phyloP scores from a whole-genome alignment of 805 yeast species.

The Pichia kluyveri region DNA sequence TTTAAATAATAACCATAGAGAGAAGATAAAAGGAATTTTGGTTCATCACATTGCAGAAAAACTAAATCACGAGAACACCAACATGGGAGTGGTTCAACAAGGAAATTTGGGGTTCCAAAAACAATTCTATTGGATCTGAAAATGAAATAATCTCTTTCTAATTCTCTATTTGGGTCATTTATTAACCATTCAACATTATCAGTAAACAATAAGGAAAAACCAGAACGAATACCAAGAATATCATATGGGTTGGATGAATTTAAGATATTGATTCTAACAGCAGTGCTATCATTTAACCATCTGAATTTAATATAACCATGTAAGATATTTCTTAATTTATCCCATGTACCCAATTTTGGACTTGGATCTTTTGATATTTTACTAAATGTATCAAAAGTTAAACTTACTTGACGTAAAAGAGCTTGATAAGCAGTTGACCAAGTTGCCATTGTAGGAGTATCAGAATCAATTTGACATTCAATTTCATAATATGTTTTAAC shows the following conservation, averaged over 20 bases:
- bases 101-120: slow-evolving; percentile 71
- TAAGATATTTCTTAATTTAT: slow-evolving; percentile 63
- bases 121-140: slow-evolving; percentile 53
- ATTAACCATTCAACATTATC: slow-evolving; percentile 50
- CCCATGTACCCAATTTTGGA: slow-evolving; percentile 85
- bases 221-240: slow-evolving; percentile 58
- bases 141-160: slow-evolving; percentile 54
- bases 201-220: slow-evolving; percentile 67
- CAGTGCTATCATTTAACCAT: slow-evolving; percentile 38
- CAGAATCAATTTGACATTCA: slow-evolving; percentile 44
- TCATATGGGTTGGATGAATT: slow-evolving; percentile 77
- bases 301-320: slow-evolving; percentile 56
- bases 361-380: slow-evolving; percentile 90
- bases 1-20: slow-evolving; percentile 19
- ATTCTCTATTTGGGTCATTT: slow-evolving; percentile 50
- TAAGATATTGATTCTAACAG: slow-evolving; percentile 52
- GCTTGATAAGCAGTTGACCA: slow-evolving; percentile 87
- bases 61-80: slow-evolving; percentile 50
- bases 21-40: slow-evolving; percentile 13
- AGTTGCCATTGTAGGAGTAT: slow-evolving; percentile 52
- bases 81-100: slow-evolving; percentile 41
- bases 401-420: slow-evolving; percentile 71
- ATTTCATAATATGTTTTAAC: slow-evolving; percentile 64
- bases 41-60: slow-evolving; percentile 33
- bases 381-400: slow-evolving; percentile 71